Evolutionary conservation across 2,329 filamentous ascomycete species (phyloP).

Genomic region (Pseudogymnoascus sp.): DNA sequence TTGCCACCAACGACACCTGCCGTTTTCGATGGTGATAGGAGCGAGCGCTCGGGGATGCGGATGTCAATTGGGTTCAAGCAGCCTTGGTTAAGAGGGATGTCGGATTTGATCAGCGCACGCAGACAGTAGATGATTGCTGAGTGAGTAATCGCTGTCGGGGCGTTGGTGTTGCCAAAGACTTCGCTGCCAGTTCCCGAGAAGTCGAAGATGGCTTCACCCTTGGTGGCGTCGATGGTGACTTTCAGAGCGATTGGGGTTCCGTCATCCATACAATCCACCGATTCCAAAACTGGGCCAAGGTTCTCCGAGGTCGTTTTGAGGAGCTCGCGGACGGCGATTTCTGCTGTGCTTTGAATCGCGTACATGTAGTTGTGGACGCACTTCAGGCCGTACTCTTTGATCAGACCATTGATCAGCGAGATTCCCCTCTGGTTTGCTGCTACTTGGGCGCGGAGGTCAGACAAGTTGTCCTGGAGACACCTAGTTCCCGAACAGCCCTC

Average conservation of each 20-base stretch:
- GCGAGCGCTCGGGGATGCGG: conserved; percentile 57
- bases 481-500: conserved; percentile 71
- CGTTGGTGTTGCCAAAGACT: conserved; percentile 70
- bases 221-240: conserved; percentile 64
- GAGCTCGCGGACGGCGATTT: conserved; percentile 63
- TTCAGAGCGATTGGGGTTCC: conserved; percentile 69
- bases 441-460: conserved; percentile 79
- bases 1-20: conserved; percentile 76
- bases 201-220: conserved; percentile 71
- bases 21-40: conserved; percentile 63
- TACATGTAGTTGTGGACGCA: conserved; percentile 80
- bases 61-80: conserved; percentile 68
- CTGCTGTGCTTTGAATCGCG: conserved; percentile 73
- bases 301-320: conserved; percentile 62
- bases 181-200: conserved; percentile 72
- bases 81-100: conserved; percentile 81
- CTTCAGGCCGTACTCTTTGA: conserved; percentile 68
- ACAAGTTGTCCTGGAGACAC: conserved; percentile 74
- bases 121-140: conserved; percentile 78
- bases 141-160: conserved; percentile 70
- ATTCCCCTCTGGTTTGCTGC: conserved; percentile 84
- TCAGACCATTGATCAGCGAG: conserved; percentile 63
- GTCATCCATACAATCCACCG: conserved; percentile 81
- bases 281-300: conserved; percentile 64
- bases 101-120: conserved; percentile 65